Evolutionary conservation across 1,284 basidiomycete genomes (phyloP).

Genomic region (Gymnopus androsaceus): DNA sequence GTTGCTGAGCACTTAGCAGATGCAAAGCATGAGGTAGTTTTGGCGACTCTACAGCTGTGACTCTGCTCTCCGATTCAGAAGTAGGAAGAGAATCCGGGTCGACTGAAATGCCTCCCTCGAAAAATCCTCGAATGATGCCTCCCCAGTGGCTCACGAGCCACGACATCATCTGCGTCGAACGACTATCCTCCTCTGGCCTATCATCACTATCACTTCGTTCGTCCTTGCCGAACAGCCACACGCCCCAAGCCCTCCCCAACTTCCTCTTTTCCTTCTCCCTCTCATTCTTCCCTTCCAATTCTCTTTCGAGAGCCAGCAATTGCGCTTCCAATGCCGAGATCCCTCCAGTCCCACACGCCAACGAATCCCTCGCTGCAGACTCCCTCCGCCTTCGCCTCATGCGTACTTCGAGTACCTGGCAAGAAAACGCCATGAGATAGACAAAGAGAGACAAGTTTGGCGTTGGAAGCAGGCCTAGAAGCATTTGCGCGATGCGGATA

Average conservation of each 20-base stretch:
- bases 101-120: conserved; percentile 3
- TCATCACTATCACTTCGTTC: background rate
- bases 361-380: background rate
- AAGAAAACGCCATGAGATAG: conserved; percentile 67
- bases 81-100: background rate
- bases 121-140: conserved; percentile 16
- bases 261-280: conserved; percentile 8
- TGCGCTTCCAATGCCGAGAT: conserved; percentile 4
- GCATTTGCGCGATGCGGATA: conserved; percentile 48
- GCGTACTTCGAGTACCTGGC: conserved; percentile 24
- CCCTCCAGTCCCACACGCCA: background rate
- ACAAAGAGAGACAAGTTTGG: conserved; percentile 57
- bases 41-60: background rate
- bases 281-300: conserved; percentile 30
- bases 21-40: background rate
- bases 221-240: conserved; percentile 29
- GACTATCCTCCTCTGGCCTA: background rate
- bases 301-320: conserved; percentile 24
- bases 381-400: background rate
- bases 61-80: background rate
- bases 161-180: conserved; percentile 6
- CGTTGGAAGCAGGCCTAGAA: conserved; percentile 63
- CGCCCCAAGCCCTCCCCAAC: conserved; percentile 36
- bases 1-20: background rate
- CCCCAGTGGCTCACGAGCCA: conserved; percentile 18